Base-by-base conservation (phyloP, 2,329 filamentous ascomycete species). In the Annulohypoxylon truncatum region DNA sequence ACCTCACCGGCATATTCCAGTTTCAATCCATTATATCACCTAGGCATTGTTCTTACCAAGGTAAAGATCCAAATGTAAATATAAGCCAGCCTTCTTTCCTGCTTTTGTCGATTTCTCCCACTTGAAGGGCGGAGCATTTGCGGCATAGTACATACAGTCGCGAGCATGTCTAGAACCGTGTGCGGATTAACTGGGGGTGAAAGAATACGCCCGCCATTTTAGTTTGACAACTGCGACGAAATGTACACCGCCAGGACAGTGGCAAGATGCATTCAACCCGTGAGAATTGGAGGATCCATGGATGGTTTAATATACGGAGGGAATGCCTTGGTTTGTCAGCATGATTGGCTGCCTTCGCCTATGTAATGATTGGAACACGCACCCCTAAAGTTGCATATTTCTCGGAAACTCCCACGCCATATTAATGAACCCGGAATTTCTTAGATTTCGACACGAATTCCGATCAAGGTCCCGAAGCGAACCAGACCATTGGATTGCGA, bases 141-240 rank as follows among this genome's bases (percentile, higher is more conserved):
- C 12, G 22, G 10, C 18, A 52, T 47, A 9, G 18, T 15, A 26
- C 42, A 38, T 22, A 26, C 42, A 31, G 54, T 51, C 51, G 53
- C 48, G 47, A 46, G 42, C 29, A 44, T 62, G 53, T 62, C 48
- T 54, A 50, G 59, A 58, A 59, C 59, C 50, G 10, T 33, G 8
- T 28, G 22, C 12, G 57, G 12, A 15, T 13, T 38, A 13, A 22
- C 18, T 18, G 31, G 28, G 24, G 29, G 44, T 31, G 51, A 47
- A 38, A 13, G 15, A 44, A 33, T 26, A 15, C 42, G 18, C 20
- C 35, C 18, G 24, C 33, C 46, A n/a, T 15, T 31, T 8, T 24
- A n/a, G 22, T 9, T 35, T 40, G 38, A 46, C 48, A 46, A 18
- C 26, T 48, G 35, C 42, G 44, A 56, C 13, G 38, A 33, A 33